Evolutionary conservation across 2,329 filamentous ascomycete species (phyloP).

Genomic region (Neonectria sp.): DNA sequence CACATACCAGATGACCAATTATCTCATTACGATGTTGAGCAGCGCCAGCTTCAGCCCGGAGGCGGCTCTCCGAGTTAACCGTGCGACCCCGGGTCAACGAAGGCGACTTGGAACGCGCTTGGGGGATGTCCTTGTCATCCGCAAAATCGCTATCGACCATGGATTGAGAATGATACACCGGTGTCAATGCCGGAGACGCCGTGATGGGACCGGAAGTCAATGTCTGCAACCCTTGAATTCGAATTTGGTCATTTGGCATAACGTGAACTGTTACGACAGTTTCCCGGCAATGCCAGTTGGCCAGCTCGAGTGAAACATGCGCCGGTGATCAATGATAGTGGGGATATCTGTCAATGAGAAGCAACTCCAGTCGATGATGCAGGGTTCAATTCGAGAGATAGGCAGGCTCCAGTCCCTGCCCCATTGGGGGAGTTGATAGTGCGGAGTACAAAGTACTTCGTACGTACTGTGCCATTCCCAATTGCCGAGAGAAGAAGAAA

Average conservation of each 20-base stretch:
- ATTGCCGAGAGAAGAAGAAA: conserved; percentile 1
- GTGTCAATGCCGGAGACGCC: conserved; percentile 4
- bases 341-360: neutral
- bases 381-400: neutral
- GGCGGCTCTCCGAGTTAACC: conserved; percentile 7
- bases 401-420: conserved; percentile 1
- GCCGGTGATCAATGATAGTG: neutral
- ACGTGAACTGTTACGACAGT: neutral
- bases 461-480: neutral
- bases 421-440: neutral
- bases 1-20: neutral
- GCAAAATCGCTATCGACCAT: neutral
- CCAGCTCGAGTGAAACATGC: conserved; percentile 13
- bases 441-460: neutral
- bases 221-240: neutral
- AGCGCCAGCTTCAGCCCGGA: conserved; percentile 28
- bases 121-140: conserved; percentile 3
- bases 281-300: neutral
- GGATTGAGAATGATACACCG: neutral
- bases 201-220: neutral
- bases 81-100: neutral
- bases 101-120: neutral
- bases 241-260: neutral
- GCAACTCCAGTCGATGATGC: neutral
- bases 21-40: neutral